A percentile compares a stretch with the other conserved stretches of the same genome.
Conservation (phyloP, 164 flowering plant species). For the Nymphaea thermarum region DNA sequence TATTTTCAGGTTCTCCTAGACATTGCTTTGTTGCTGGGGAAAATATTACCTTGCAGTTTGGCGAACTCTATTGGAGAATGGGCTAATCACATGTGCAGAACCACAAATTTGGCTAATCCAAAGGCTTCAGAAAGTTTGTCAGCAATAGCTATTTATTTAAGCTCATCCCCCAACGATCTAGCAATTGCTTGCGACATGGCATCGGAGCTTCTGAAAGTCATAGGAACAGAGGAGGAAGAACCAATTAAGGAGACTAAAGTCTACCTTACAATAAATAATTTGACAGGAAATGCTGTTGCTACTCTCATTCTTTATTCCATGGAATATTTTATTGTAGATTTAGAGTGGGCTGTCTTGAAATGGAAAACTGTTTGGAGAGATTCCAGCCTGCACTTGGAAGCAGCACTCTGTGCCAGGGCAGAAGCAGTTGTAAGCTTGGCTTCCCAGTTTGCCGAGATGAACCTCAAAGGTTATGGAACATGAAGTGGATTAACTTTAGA, state of each 20-base stretch:
- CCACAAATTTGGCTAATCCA: conserved; percentile 18
- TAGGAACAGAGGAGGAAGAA: conserved; percentile 28
- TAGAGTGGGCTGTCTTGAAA: conserved; percentile 51
- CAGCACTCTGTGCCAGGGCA: conserved; percentile 42
- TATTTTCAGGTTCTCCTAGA: conserved; percentile 47
- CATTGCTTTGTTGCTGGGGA: conserved; percentile 36
- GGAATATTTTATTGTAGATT: conserved; percentile 37
- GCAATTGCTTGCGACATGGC: conserved; percentile 40
- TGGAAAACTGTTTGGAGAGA: conserved; percentile 27
- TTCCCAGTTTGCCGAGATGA: conserved; percentile 57
- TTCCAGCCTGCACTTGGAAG: conserved; percentile 35
- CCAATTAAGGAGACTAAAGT: conserved; percentile 33
- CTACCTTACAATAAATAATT: conserved; percentile 43
- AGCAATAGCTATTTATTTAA: conserved; percentile 31
- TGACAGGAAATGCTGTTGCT: conserved; percentile 33
- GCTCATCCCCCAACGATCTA: conserved; percentile 46
- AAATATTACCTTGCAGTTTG: conserved; percentile 30
- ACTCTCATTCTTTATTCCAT: conserved; percentile 36
- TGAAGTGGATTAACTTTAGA: background rate
- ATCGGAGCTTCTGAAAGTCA: conserved; percentile 38
- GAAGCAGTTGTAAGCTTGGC: conserved; percentile 53
- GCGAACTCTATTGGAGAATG: conserved; percentile 43
- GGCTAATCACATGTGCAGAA: conserved; percentile 44
- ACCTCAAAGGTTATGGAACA: conserved; percentile 48
- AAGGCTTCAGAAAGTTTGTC: conserved; percentile 44